Evolutionary conservation across 164 flowering plant species (phyloP).

Genomic region (Nymphaea thermarum): DNA sequence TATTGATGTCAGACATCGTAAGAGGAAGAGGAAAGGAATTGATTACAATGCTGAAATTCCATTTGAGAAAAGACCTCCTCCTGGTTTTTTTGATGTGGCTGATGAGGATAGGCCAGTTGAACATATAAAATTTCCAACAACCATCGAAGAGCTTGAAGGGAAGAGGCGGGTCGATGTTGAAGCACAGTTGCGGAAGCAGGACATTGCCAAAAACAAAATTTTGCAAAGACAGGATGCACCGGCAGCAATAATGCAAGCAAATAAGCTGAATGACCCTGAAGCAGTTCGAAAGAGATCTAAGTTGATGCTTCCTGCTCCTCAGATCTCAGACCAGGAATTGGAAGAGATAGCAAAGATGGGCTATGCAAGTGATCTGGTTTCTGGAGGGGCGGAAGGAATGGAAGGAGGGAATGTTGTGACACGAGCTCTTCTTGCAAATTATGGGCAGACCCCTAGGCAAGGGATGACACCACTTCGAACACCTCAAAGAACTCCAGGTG

Average conservation of each 20-base stretch:
- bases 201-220: constrained; percentile 81
- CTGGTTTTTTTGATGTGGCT: constrained; percentile 78
- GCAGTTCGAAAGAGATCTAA: constrained; percentile 85
- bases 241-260: constrained; percentile 72
- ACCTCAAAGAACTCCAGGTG: constrained; percentile 91
- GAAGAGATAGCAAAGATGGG: constrained; percentile 97
- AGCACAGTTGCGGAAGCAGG: constrained; percentile 82
- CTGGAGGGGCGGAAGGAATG: constrained; percentile 50
- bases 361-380: constrained; percentile 80
- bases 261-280: constrained; percentile 91
- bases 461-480: constrained; percentile 88
- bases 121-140: constrained; percentile 72
- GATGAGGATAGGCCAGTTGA: constrained; percentile 81
- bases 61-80: constrained; percentile 95
- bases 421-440: constrained; percentile 77
- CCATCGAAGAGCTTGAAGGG: constrained; percentile 96
- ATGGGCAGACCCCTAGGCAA: constrained; percentile 70
- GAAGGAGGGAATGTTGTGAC: constrained; percentile 88
- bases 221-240: constrained; percentile 95
- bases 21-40: constrained; percentile 87
- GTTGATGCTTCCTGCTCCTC: constrained; percentile 92
- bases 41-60: constrained; percentile 97
- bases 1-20: constrained; percentile 59
- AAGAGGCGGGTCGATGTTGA: constrained; percentile 82
- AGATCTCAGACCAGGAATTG: constrained; percentile 87